These are phyloP conservation scores for Alternaria solani DNA, from an alignment of 2,329 filamentous ascomycete genomes.

Conservation along the genomic window DNA sequence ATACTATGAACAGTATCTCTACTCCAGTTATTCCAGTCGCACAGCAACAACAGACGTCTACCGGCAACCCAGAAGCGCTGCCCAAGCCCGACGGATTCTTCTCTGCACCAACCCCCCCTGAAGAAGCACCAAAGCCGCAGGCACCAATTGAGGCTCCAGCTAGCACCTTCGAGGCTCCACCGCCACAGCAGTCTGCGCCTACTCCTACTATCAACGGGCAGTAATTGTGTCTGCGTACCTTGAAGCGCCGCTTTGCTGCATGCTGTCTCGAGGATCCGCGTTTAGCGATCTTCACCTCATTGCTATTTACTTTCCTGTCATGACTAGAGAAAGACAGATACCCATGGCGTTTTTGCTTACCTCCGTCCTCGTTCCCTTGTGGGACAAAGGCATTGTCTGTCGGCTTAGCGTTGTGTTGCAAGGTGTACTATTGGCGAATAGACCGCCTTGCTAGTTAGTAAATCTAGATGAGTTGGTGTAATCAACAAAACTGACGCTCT, in stretches of 20 bases:
- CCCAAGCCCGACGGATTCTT: slow-evolving; percentile 27
- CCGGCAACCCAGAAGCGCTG: slow-evolving; percentile 6
- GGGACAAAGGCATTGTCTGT: background rate
- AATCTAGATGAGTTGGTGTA: background rate
- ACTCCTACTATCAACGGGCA: slow-evolving; percentile 24
- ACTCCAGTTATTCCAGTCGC: slow-evolving; percentile 5
- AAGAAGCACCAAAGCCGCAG: slow-evolving; percentile 21
- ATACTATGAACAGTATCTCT: slow-evolving; percentile 17
- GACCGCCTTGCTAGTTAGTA: background rate
- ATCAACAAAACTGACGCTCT: background rate
- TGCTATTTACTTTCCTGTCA: background rate
- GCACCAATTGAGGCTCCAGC: background rate
- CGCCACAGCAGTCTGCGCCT: background rate
- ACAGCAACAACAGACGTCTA: slow-evolving; percentile 7
- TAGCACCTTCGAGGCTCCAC: background rate
- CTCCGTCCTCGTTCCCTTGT: background rate
- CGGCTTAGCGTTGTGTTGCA: background rate
- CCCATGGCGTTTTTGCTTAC: slow-evolving; percentile 10
- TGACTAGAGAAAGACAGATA: slow-evolving; percentile 11
- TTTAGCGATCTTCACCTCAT: background rate
- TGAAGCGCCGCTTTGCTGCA: background rate
- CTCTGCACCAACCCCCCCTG: slow-evolving; percentile 32
- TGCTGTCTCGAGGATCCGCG: background rate
- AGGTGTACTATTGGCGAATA: background rate
- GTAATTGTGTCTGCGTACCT: slow-evolving; percentile 14